phyloP scores from a whole-genome alignment of 306 rosid genomes.

The Hylodesmum podocarpum region DNA sequence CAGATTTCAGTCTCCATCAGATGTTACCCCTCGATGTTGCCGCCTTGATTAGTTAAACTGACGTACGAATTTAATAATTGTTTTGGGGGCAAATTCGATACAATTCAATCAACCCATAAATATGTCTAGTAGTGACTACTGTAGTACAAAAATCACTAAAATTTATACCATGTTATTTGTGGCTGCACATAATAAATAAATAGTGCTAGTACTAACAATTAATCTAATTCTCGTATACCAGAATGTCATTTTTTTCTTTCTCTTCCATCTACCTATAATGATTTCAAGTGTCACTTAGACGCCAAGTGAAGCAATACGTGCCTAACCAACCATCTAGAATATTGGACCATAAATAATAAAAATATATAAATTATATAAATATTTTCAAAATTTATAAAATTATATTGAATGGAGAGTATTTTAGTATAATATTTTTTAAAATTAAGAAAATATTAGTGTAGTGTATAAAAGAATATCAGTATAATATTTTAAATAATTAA shows the following conservation, averaged over 20 bases:
- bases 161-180: neutral
- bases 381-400: too few species aligned
- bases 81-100: neutral
- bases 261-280: slow-evolving; percentile 20
- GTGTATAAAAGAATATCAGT: too few species aligned
- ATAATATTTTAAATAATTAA: too few species aligned
- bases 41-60: too few species aligned
- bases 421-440: too few species aligned
- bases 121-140: neutral
- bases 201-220: neutral
- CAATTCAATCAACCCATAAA: neutral
- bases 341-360: neutral
- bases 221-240: neutral
- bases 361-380: too few species aligned
- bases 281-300: slow-evolving; percentile 34
- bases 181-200: neutral
- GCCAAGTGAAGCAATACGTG: slow-evolving; percentile 27
- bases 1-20: too few species aligned
- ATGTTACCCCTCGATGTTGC: too few species aligned
- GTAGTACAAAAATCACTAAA: neutral
- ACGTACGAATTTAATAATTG: neutral
- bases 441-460: too few species aligned
- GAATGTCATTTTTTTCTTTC: slow-evolving; percentile 8
- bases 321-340: neutral
- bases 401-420: too few species aligned